A percentile compares a stretch with the other conserved stretches of the same genome.
Conservation (phyloP, 768 basidiomycete species). For the Mycena filopes region DNA sequence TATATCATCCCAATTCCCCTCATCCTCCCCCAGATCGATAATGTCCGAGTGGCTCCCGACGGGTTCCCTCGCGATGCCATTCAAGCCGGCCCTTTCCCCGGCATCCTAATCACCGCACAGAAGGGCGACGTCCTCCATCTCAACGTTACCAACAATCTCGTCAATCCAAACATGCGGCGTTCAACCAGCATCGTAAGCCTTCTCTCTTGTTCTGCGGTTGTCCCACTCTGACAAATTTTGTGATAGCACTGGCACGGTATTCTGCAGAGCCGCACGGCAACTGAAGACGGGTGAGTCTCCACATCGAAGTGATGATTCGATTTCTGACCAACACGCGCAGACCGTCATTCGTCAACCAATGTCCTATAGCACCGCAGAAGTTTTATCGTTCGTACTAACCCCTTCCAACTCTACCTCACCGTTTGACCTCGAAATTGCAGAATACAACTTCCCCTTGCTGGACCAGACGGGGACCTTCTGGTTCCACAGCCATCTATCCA, state of each 20-base stretch:
- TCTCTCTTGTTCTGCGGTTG: too few species aligned
- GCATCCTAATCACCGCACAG: conserved; percentile 50
- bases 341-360: conserved; percentile 31
- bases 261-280: conserved; percentile 44
- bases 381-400: conserved; percentile 1
- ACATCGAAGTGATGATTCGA: too few species aligned
- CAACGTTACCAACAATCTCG: conserved; percentile 44
- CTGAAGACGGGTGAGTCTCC: conserved; percentile 58
- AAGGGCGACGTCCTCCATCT: conserved; percentile 50
- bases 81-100: conserved; percentile 52
- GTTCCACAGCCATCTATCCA: conserved; percentile 40
- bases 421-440: not conserved
- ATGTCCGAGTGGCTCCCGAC: conserved; percentile 55
- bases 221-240: conserved; percentile 35
- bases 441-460: not conserved
- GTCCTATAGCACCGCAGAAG: conserved; percentile 17
- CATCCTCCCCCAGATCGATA: too few species aligned
- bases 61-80: conserved; percentile 52
- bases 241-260: conserved; percentile 23
- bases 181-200: conserved; percentile 2
- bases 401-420: too few species aligned
- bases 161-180: conserved; percentile 46
- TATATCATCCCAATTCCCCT: too few species aligned
- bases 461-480: conserved; percentile 19
- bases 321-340: not conserved